A percentile compares a stretch with the other conserved stretches of the same genome.
These are phyloP conservation scores for Globisporangium nunn DNA, from an alignment of 352 stramenopile species.

Conservation along the genomic window DNA sequence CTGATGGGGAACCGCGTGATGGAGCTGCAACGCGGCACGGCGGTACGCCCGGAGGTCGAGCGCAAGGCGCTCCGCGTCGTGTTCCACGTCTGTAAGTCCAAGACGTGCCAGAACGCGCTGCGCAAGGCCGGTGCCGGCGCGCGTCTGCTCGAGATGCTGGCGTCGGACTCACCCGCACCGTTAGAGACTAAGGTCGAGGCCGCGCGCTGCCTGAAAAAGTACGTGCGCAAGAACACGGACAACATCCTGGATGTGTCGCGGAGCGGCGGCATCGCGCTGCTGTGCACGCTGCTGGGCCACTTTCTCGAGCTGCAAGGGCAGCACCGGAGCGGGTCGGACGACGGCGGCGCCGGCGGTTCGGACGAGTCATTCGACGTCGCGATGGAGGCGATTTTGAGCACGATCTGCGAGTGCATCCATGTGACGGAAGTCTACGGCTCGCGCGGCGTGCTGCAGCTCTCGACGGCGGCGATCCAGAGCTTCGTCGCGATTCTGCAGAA, in stretches of 20 bases:
- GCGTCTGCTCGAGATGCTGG: conserved; percentile 52
- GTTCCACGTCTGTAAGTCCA: conserved; percentile 68
- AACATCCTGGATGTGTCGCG: conserved; percentile 64
- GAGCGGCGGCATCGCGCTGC: conserved; percentile 39
- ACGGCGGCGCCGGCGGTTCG: conserved; percentile 9
- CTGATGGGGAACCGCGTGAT: conserved; percentile 53
- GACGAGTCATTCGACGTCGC: conserved; percentile 60
- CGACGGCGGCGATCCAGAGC: conserved; percentile 38
- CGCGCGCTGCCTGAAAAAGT: conserved; percentile 63
- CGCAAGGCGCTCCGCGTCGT: conserved; percentile 64
- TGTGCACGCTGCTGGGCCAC: conserved; percentile 48
- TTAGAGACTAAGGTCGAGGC: conserved; percentile 62
- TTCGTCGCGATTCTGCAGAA: conserved; percentile 62
- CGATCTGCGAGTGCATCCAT: conserved; percentile 69
- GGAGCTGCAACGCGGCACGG: conserved; percentile 41
- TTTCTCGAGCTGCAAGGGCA: conserved; percentile 36
- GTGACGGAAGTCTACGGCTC: conserved; percentile 29
- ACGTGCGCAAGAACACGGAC: conserved; percentile 59
- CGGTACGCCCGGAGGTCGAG: conserved; percentile 48
- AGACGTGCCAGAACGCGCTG: conserved; percentile 56
- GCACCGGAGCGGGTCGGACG: conserved; percentile 16
- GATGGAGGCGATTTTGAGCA: conserved; percentile 69
- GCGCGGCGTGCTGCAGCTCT: conserved; percentile 46
- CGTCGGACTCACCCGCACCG: conserved; percentile 34
- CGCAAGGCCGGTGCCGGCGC: conserved; percentile 44